phyloP scores from a whole-genome alignment of 306 rosid genomes.

The Trifolium subterraneum region DNA sequence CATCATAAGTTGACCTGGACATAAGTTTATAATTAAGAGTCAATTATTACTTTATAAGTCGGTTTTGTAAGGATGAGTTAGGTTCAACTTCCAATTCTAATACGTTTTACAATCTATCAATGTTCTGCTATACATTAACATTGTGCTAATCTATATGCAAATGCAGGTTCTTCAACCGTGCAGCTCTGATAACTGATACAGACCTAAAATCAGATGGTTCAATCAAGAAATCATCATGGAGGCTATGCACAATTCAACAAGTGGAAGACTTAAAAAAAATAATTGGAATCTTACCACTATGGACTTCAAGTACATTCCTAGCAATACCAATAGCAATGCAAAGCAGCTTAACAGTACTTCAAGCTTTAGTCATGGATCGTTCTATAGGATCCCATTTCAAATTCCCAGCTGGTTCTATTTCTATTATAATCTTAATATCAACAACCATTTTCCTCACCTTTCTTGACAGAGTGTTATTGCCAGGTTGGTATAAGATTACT shows the following conservation, averaged over 20 bases:
- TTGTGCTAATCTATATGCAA: neutral
- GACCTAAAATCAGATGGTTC: conserved; percentile 52
- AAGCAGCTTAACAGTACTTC: conserved; percentile 58
- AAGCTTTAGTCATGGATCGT: conserved; percentile 66
- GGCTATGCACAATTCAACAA: conserved; percentile 58
- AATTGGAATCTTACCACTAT: conserved; percentile 55
- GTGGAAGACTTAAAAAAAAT: conserved; percentile 63
- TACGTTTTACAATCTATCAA: no score
- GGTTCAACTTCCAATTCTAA: no score
- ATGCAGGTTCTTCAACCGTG: conserved; percentile 60
- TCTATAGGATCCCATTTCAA: conserved; percentile 57
- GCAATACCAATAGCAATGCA: conserved; percentile 52
- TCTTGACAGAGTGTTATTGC: conserved; percentile 56
- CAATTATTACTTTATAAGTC: no score
- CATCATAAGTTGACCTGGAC: no score
- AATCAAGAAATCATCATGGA: conserved; percentile 59
- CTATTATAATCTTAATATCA: conserved; percentile 47
- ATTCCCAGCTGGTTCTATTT: conserved; percentile 55
- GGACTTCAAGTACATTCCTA: conserved; percentile 58
- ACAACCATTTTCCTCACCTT: conserved; percentile 48
- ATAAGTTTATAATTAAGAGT: no score
- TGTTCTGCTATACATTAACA: neutral
- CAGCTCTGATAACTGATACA: conserved; percentile 54
- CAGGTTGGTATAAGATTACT: conserved; percentile 49
- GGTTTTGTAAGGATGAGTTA: no score